phyloP scores from a whole-genome alignment of 2,329 filamentous ascomycete species.

The Dryadomyces quercus-mongolicae region DNA sequence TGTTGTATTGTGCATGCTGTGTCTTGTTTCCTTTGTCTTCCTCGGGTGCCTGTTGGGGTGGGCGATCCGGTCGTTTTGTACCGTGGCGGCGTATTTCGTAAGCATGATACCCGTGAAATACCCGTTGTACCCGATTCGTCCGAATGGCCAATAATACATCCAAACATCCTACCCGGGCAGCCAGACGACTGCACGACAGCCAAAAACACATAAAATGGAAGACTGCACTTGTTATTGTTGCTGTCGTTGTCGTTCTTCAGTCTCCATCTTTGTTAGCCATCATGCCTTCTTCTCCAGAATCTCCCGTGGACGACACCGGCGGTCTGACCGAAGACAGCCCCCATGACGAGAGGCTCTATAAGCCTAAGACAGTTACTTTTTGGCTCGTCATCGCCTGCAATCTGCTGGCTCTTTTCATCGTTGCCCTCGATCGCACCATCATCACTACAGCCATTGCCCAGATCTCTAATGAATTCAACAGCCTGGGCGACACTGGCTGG shows the following conservation, averaged over 20 bases:
- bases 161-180: background rate
- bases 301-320: too few relatives aligned
- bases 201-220: background rate
- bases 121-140: background rate
- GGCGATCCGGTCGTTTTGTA: too few relatives aligned
- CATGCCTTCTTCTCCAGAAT: too few relatives aligned
- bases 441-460: constrained; percentile 5
- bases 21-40: too few relatives aligned
- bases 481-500: constrained; percentile 7
- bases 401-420: background rate
- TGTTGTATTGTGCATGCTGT: too few relatives aligned
- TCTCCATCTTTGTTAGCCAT: too few relatives aligned
- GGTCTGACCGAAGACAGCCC: background rate
- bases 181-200: background rate
- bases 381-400: background rate
- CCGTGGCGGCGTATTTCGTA: background rate
- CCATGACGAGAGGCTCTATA: background rate
- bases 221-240: too few relatives aligned
- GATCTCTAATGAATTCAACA: constrained; percentile 6
- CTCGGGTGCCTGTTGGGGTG: background rate
- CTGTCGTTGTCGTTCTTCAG: too few relatives aligned
- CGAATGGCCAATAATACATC: background rate
- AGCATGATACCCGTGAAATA: background rate
- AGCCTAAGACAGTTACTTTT: background rate
- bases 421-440: constrained; percentile 4